These are phyloP conservation scores for Daldinia caldariorum DNA, from an alignment of 495 filamentous ascomycete species.

Conservation along the genomic window DNA sequence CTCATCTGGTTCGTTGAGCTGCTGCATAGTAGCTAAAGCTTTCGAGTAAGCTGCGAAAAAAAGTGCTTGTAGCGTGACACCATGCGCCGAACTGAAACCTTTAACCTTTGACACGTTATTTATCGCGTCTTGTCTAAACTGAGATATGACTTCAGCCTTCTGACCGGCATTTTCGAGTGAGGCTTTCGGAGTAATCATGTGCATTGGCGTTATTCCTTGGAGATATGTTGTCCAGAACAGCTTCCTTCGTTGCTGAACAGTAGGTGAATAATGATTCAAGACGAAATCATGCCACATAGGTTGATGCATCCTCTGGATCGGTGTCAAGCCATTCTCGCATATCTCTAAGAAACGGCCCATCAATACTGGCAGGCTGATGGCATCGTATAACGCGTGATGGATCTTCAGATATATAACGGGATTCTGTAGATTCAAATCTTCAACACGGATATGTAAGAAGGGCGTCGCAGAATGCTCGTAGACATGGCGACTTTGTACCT, in stretches of 20 bases:
- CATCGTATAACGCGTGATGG: slow-evolving; percentile 85
- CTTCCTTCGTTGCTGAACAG: slow-evolving; percentile 33
- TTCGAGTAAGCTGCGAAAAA: slow-evolving; percentile 57
- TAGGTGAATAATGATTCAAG: slow-evolving; percentile 16
- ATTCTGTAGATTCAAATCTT: slow-evolving; percentile 13
- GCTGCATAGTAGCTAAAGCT: slow-evolving; percentile 25
- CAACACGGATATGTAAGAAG: slow-evolving; percentile 25
- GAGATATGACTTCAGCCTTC: slow-evolving; percentile 7
- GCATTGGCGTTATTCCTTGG: slow-evolving; percentile 22
- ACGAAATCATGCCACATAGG: slow-evolving; percentile 41
- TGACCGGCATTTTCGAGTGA: background rate
- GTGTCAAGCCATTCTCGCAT: slow-evolving; percentile 13
- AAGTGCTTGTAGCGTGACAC: slow-evolving; percentile 54
- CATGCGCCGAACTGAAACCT: slow-evolving; percentile 33
- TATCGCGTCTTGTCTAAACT: slow-evolving; percentile 38
- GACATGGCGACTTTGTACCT: slow-evolving; percentile 25
- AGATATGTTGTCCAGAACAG: slow-evolving; percentile 69
- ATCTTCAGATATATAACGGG: slow-evolving; percentile 60
- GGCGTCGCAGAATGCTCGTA: slow-evolving; percentile 30
- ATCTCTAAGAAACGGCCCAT: slow-evolving; percentile 45
- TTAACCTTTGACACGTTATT: slow-evolving; percentile 26
- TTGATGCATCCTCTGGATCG: background rate
- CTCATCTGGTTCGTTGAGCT: background rate
- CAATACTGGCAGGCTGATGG: slow-evolving; percentile 69
- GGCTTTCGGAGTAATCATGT: background rate